phyloP scores from a whole-genome alignment of 192 early-diverging fungal genomes.

The Coemansia sp. region DNA sequence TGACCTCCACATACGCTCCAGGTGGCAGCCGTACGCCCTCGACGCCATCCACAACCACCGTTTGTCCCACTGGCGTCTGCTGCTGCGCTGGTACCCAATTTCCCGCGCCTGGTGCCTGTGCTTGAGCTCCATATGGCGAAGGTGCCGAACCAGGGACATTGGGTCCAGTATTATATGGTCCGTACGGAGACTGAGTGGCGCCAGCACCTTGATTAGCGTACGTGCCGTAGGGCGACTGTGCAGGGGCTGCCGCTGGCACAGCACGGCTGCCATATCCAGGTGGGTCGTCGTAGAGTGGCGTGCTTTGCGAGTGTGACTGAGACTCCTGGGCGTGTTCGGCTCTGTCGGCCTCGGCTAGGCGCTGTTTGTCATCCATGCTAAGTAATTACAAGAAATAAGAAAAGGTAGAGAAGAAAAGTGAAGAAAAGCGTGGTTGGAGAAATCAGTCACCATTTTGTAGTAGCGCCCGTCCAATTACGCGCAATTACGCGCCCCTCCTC shows the following conservation, averaged over 20 bases:
- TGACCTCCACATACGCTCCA: slow-evolving; percentile 30
- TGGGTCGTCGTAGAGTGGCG: slow-evolving; percentile 11
- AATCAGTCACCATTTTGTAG: background rate
- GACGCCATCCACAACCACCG: slow-evolving; percentile 23
- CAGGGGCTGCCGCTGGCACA: background rate
- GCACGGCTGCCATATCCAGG: background rate
- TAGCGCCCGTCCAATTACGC: background rate
- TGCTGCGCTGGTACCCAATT: background rate
- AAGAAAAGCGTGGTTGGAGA: background rate
- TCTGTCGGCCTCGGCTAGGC: slow-evolving; percentile 5
- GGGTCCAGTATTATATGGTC: slow-evolving; percentile 8
- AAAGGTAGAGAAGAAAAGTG: background rate
- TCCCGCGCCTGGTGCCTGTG: background rate
- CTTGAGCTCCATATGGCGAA: background rate
- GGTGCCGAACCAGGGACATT: background rate
- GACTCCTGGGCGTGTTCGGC: background rate
- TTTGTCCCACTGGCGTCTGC: background rate
- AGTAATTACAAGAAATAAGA: background rate
- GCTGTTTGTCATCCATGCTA: slow-evolving; percentile 7
- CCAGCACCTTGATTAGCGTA: background rate
- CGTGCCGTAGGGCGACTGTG: slow-evolving; percentile 6
- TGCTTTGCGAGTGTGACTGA: background rate
- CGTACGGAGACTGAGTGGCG: slow-evolving; percentile 3
- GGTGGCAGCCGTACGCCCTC: slow-evolving; percentile 16
- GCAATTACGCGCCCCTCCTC: no score